Base-by-base conservation (phyloP, 352 stramenopile genomes). In the Pelagophyceae sp. region DNA sequence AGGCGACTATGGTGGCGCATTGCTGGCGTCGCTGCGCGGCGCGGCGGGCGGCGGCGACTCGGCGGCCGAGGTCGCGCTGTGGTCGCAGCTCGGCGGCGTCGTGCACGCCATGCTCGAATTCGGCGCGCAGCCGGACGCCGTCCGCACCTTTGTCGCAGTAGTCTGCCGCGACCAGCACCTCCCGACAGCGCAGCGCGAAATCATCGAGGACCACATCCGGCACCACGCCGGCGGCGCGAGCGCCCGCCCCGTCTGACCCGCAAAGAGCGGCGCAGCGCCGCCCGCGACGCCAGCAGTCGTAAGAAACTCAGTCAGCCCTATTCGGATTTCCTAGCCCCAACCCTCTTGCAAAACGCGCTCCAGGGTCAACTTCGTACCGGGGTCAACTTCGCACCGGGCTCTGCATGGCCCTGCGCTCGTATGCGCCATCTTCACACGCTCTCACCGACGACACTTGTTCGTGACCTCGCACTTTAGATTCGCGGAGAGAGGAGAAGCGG, bases 41-140 rank as follows among this genome's bases (percentile, higher is more conserved):
- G 61, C 61, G 19, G 29, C 61, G 31, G 3, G 19, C 3, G 31
- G 19, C 29, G 33, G 31, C 29, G 25, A 65, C 15, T 6, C 23
- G 15, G 58, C 58, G 23, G 61, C 29, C 6, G 11, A 2, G 3
- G 29, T 38, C 31, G 61, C 61, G 2, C 61, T 71, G n/a, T 71
- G 61, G 61, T 71, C 61, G 5, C 61, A 71, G 33, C 61, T 71
- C 61, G 61, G 61, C 61, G 61, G 61, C 61, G n/a, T 71, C 61
- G 61, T 71, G 1, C 61, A 71, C 61, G 61, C 61, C 29, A 71
- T 71, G 61, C 61, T 38, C 61, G 61, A 71, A 31, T 71, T 71
- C 31, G 61, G 61, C 61, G 33, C 27, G 5, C 19, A 35, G 31
- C 61, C 61, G 5, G 61, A 71, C 29, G 61, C 61, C 29, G 29